These are phyloP conservation scores for Immersiporthe knoxdaviesiana DNA, from an alignment of 2,329 filamentous ascomycete genomes.

Conservation along the genomic window DNA sequence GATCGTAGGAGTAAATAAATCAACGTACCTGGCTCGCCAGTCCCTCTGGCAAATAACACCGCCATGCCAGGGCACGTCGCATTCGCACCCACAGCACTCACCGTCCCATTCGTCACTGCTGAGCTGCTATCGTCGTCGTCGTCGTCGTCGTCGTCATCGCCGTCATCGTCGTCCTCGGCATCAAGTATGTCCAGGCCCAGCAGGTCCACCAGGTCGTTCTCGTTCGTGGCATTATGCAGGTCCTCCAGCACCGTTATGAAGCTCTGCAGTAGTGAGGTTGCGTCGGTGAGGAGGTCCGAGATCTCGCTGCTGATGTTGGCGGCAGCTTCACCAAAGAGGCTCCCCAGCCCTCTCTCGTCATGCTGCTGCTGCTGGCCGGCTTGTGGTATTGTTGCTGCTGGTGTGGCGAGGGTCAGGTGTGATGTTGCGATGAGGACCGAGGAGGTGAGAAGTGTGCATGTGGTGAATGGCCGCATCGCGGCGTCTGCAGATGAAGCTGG, in stretches of 20 bases:
- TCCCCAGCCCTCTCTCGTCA: slow-evolving; percentile 17
- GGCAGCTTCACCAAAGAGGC: neutral
- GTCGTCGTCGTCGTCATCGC: too few species aligned
- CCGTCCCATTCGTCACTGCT: slow-evolving; percentile 11
- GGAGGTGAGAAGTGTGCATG: slow-evolving; percentile 7
- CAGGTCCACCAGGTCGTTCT: slow-evolving; percentile 23
- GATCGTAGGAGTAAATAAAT: too few species aligned
- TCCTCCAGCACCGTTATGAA: slow-evolving; percentile 19
- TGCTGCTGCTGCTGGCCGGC: too few species aligned
- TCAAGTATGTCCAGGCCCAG: slow-evolving; percentile 17
- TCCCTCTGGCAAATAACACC: slow-evolving; percentile 24
- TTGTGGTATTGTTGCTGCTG: neutral
- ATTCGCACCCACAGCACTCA: slow-evolving; percentile 15
- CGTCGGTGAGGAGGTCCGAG: slow-evolving; percentile 19
- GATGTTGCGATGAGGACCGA: neutral
- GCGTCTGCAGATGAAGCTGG: neutral
- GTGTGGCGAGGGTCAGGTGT: slow-evolving; percentile 7
- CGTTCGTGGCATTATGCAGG: slow-evolving; percentile 21
- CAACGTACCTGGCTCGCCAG: slow-evolving; percentile 21
- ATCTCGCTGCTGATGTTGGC: slow-evolving; percentile 15
- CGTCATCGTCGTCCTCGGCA: slow-evolving; percentile 1
- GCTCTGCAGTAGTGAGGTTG: slow-evolving; percentile 7
- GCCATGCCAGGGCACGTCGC: slow-evolving; percentile 26
- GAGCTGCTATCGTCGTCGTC: neutral
- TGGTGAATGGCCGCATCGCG: slow-evolving; percentile 16